Base-by-base conservation (phyloP, 2,329 filamentous ascomycete genomes). In the Cladorrhinum sp. region DNA sequence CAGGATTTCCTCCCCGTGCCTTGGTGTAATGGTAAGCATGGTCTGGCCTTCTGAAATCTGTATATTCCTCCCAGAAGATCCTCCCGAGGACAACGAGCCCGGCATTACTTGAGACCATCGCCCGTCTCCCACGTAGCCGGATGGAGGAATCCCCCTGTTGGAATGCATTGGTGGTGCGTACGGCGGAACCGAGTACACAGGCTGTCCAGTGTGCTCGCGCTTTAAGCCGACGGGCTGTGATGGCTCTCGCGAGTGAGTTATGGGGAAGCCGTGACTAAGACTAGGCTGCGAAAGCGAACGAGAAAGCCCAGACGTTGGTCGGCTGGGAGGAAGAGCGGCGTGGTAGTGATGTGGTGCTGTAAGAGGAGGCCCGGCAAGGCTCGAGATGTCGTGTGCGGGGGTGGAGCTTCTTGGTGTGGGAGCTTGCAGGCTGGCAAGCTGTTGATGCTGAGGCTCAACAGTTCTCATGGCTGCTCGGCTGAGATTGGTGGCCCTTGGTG, bases 401-500 rank as follows among this genome's bases (percentile, higher is more conserved):
- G 36, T 48, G 1, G 53, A 21, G 21, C 57, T 59, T 56, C 64
- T 64, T 12, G 59, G 52, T 1, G 54, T 24, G 18, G 72, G 69
- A n/a, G 68, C 68, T 36, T 66, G 67, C 5, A 70, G 61, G 30
- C 60, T 66, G 50, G 64, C 48, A 10, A 68, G 59, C n/a, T 46
- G 42, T 46, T 36, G 33, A 50, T 71, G 72, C 8, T 73, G 71
- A 7, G 69, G 56, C 52, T 71, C 73, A 23, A 71, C 62, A 23
- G 69, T 62, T 54, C 72, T 70, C 62, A 70, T 66, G 10, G 69
- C 66, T 49, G 71, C 69, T 16, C 75, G 72, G 30, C 78, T 77
- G 12, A 82, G 68, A 66, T 82, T 85, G 18, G 79, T 75, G 24
- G 81, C 76, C 63, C 84, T 80, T 46, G 85, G 84, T 9, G 86